These are phyloP conservation scores for Sordaria brevicollis DNA, from an alignment of 495 filamentous ascomycete genomes.

Conservation along the genomic window DNA sequence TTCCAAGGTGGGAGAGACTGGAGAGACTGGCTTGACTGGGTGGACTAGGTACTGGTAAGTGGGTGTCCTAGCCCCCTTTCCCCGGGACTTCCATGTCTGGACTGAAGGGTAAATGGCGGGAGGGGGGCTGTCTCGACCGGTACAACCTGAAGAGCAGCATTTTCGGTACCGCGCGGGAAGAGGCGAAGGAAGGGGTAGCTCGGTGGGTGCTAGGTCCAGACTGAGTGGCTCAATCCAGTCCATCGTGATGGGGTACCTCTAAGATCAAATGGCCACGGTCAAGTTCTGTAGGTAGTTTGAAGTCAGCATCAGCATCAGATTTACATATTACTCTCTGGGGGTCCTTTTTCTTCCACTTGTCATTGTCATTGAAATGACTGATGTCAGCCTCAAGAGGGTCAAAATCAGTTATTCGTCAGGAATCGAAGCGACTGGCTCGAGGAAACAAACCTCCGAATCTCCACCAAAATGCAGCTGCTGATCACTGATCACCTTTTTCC, in stretches of 20 bases:
- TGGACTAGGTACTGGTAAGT: neutral
- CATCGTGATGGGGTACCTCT: neutral
- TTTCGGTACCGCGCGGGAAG: conserved; percentile 17
- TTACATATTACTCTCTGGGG: neutral
- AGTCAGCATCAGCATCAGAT: neutral
- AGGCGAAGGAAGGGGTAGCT: conserved; percentile 10
- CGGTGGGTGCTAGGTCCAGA: neutral
- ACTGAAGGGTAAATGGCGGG: neutral
- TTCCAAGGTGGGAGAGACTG: neutral
- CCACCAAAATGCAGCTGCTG: neutral
- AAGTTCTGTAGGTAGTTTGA: too few relatives aligned
- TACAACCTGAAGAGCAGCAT: neutral
- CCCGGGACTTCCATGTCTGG: neutral
- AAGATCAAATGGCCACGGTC: too few relatives aligned
- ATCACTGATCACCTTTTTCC: neutral
- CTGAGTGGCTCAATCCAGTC: neutral
- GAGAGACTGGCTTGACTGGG: neutral
- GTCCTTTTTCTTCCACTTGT: neutral
- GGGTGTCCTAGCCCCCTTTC: neutral
- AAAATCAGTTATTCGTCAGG: neutral
- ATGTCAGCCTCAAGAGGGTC: neutral
- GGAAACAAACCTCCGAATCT: neutral
- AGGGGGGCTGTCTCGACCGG: conserved; percentile 3
- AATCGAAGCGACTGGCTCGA: neutral
- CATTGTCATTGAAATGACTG: neutral